phyloP scores from a whole-genome alignment of 1,284 basidiomycete genomes.

The Meripilus lineatus region DNA sequence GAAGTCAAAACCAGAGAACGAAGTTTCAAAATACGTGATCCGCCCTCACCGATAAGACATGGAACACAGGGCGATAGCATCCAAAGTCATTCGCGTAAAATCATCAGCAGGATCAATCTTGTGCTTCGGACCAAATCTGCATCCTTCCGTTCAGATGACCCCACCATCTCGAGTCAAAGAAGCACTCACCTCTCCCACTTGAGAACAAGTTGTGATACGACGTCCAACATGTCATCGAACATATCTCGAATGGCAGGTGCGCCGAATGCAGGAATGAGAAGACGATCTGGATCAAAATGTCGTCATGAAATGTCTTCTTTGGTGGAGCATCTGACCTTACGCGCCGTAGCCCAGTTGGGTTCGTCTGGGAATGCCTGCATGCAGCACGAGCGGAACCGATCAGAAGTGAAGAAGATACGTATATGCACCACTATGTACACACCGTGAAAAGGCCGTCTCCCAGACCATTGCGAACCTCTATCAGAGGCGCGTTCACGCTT shows the following conservation, averaged over 20 bases:
- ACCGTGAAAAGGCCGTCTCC: conserved; percentile 46
- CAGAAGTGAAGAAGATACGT: neutral
- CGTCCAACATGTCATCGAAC: conserved; percentile 48
- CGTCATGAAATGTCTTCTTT: neutral
- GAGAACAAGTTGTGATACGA: conserved; percentile 41
- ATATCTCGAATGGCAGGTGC: conserved; percentile 41
- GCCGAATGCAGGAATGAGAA: conserved; percentile 50
- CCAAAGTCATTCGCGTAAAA: conserved; percentile 44
- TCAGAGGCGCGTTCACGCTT: conserved; percentile 29
- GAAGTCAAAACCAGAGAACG: conserved; percentile 1
- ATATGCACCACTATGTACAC: conserved; percentile 3
- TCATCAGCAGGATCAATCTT: conserved; percentile 41
- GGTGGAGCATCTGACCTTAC: conserved; percentile 23
- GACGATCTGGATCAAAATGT: conserved; percentile 33
- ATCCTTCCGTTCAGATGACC: neutral
- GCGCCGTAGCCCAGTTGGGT: conserved; percentile 44
- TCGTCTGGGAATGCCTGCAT: conserved; percentile 36
- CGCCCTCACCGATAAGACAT: conserved; percentile 39
- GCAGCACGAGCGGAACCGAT: neutral
- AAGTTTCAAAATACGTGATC: neutral
- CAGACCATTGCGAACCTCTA: conserved; percentile 36
- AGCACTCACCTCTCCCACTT: conserved; percentile 40
- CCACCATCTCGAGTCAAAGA: neutral
- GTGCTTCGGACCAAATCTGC: conserved; percentile 38
- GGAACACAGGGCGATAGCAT: conserved; percentile 40